These are phyloP conservation scores for Arthrobotrys megalospora DNA, from an alignment of 2,329 filamentous ascomycete species.

Conservation along the genomic window DNA sequence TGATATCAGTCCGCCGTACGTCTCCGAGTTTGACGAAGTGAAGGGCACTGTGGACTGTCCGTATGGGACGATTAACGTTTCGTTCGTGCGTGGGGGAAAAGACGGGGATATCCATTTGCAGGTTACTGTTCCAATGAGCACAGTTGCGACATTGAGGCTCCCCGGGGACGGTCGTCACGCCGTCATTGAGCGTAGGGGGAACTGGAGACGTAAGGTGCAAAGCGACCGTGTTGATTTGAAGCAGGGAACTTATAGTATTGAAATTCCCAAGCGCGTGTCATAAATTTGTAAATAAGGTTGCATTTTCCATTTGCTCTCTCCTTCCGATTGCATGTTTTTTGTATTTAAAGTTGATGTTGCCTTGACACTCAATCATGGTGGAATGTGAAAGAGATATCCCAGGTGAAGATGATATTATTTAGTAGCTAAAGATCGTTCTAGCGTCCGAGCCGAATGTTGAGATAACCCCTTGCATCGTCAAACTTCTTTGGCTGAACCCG, in stretches of 20 bases:
- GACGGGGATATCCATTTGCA: slow-evolving; percentile 14
- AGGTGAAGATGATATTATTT: too few species aligned
- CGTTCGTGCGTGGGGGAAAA: slow-evolving; percentile 58
- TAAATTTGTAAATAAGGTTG: neutral
- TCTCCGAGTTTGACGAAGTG: slow-evolving; percentile 68
- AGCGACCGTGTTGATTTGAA: slow-evolving; percentile 18
- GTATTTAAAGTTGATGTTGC: too few species aligned
- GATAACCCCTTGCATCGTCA: slow-evolving; percentile 36
- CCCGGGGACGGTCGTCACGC: neutral
- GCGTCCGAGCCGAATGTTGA: slow-evolving; percentile 15
- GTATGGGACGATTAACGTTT: slow-evolving; percentile 66
- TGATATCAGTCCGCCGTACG: slow-evolving; percentile 67
- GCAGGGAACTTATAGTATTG: slow-evolving; percentile 23
- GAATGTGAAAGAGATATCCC: too few species aligned
- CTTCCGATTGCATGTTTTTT: neutral
- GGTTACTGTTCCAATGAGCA: slow-evolving; percentile 30
- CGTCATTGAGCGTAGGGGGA: slow-evolving; percentile 24
- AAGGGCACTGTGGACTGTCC: slow-evolving; percentile 68
- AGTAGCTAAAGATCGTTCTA: neutral
- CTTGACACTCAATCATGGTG: too few species aligned
- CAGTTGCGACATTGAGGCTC: slow-evolving; percentile 14
- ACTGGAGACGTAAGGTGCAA: slow-evolving; percentile 14
- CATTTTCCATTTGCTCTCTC: neutral
- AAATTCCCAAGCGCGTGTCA: neutral
- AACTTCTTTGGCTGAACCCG: slow-evolving; percentile 26